Percentiles rank a stretch among this genome's conserved stretches.
Evolutionary conservation across 495 filamentous ascomycete genomes (phyloP).

Genomic region (Xylaria venustula): DNA sequence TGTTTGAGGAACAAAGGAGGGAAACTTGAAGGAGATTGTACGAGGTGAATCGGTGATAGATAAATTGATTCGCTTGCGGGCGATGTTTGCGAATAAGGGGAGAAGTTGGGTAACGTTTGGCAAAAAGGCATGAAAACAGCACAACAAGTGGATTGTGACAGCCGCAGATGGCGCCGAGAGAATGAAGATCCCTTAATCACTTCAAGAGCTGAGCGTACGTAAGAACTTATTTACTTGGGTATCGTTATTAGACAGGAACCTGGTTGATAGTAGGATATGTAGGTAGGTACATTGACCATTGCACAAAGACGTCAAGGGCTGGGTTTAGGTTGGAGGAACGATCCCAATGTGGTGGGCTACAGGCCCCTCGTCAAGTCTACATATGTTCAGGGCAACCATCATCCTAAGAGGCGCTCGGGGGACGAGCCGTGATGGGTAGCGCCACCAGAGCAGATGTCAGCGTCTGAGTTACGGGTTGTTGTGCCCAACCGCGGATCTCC

Average conservation of each 20-base stretch:
- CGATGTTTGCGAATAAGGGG: conserved; percentile 7
- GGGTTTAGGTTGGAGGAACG: conserved; percentile 8
- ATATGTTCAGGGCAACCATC: conserved; percentile 4
- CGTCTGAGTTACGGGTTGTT: background rate
- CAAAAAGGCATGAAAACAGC: background rate
- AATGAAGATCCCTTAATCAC: background rate
- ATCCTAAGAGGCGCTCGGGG: conserved; percentile 8
- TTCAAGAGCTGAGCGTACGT: conserved; percentile 9
- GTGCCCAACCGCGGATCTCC: conserved; percentile 5
- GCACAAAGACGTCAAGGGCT: conserved; percentile 16
- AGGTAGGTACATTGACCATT: conserved; percentile 9
- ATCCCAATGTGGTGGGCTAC: conserved; percentile 12
- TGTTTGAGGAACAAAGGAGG: background rate
- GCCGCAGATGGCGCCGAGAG: conserved; percentile 10
- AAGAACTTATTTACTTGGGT: conserved; percentile 1
- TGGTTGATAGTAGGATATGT: background rate
- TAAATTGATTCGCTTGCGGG: background rate
- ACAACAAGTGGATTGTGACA: background rate
- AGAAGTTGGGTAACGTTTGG: background rate
- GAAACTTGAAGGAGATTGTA: background rate
- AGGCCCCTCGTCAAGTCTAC: conserved; percentile 12
- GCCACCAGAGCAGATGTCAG: conserved; percentile 8
- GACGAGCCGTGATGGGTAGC: conserved; percentile 11
- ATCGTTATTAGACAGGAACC: background rate
- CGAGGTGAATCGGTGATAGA: background rate